Conservation (phyloP, 192 early-diverging fungal genomes). For the Entomortierella lignicola region DNA sequence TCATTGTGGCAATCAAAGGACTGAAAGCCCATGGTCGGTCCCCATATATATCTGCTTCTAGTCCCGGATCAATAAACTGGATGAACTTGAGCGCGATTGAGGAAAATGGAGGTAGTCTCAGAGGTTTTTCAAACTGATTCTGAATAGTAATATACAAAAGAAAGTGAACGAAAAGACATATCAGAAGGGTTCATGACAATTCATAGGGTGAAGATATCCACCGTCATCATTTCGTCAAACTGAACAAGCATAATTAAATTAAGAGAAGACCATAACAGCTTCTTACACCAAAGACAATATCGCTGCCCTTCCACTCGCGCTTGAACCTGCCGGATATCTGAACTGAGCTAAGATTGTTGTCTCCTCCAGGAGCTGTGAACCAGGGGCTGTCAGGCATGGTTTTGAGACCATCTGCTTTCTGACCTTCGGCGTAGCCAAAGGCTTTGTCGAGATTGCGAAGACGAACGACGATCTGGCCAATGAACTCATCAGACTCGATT, state of each 20-base stretch:
- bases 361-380: slow-evolving; percentile 69
- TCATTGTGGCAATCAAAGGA: slow-evolving; percentile 81
- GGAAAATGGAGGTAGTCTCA: slow-evolving; percentile 73
- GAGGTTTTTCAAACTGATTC: slow-evolving; percentile 77
- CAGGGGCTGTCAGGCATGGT: slow-evolving; percentile 34
- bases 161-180: neutral
- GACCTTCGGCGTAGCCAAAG: slow-evolving; percentile 51
- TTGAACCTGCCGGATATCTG: slow-evolving; percentile 82
- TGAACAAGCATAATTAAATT: no score
- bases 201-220: no score
- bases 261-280: no score
- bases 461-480: slow-evolving; percentile 73
- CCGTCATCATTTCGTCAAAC: slow-evolving; percentile 8
- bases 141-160: neutral
- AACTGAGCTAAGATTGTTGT: slow-evolving; percentile 73
- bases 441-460: slow-evolving; percentile 74
- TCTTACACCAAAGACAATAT: slow-evolving; percentile 78
- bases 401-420: slow-evolving; percentile 18
- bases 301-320: slow-evolving; percentile 68
- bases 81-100: slow-evolving; percentile 81
- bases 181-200: neutral
- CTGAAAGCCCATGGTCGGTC: slow-evolving; percentile 80
- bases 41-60: slow-evolving; percentile 74
- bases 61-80: slow-evolving; percentile 80
- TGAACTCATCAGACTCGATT: slow-evolving; percentile 73